Conservation (phyloP, 192 early-diverging fungal species). For the Coemansia sp. region DNA sequence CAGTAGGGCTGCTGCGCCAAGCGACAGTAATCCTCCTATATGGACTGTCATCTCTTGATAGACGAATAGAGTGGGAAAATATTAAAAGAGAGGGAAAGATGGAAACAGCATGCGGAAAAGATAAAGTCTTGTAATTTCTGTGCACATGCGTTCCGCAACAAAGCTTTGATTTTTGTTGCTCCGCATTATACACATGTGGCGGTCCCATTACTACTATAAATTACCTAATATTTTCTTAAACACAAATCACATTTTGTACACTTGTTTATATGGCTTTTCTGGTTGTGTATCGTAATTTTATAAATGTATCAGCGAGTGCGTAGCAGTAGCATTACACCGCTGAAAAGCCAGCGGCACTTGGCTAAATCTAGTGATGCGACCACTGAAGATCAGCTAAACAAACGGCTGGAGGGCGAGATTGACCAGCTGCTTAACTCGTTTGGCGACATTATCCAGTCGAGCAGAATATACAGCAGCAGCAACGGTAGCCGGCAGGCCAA, state of each 20-base stretch:
- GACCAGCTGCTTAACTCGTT: slow-evolving; percentile 52
- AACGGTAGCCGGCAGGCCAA: slow-evolving; percentile 10
- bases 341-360: slow-evolving; percentile 31
- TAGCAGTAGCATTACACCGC: slow-evolving; percentile 25
- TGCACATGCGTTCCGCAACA: too few species aligned
- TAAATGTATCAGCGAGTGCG: slow-evolving; percentile 41
- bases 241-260: too few species aligned
- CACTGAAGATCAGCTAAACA: slow-evolving; percentile 44
- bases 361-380: slow-evolving; percentile 28
- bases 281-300: not conserved
- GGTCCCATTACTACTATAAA: not conserved
- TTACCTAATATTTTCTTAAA: too few species aligned
- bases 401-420: slow-evolving; percentile 41
- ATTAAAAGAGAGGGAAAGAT: not conserved
- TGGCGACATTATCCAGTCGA: slow-evolving; percentile 49
- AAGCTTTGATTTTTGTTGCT: not conserved
- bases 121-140: not conserved
- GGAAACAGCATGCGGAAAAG: slow-evolving; percentile 2
- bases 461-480: slow-evolving; percentile 36
- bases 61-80: not conserved
- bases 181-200: not conserved
- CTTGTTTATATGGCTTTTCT: too few species aligned
- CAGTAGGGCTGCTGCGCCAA: slow-evolving; percentile 12
- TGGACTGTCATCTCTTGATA: not conserved
- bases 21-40: not conserved